These are phyloP conservation scores for Ceratobasidium sp. DNA, from an alignment of 1,284 basidiomycete species.

Conservation along the genomic window DNA sequence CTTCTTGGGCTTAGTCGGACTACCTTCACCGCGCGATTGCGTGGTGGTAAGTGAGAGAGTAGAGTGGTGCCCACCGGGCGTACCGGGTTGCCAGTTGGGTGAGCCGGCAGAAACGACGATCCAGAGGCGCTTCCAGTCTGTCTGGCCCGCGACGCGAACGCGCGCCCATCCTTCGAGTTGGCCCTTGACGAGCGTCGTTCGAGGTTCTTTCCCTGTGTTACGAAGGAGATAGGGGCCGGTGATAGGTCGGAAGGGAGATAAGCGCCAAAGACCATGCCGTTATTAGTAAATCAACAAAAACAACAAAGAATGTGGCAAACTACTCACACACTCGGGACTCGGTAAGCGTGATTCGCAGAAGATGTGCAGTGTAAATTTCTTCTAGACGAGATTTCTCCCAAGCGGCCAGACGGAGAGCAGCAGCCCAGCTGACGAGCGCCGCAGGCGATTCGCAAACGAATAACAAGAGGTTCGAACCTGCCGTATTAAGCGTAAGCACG, in stretches of 20 bases:
- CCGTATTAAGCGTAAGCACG: slow-evolving; percentile 93
- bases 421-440: slow-evolving; percentile 88
- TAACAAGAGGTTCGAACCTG: slow-evolving; percentile 89
- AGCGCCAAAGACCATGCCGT: slow-evolving; percentile 17
- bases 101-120: slow-evolving; percentile 69
- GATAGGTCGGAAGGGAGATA: not conserved
- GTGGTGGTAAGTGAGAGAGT: slow-evolving; percentile 48
- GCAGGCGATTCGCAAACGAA: slow-evolving; percentile 85
- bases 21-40: not conserved
- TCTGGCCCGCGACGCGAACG: slow-evolving; percentile 92
- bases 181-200: slow-evolving; percentile 76
- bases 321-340: slow-evolving; percentile 61
- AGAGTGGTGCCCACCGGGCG: slow-evolving; percentile 50
- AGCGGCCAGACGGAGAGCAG: slow-evolving; percentile 88
- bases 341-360: slow-evolving; percentile 80
- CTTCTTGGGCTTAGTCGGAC: slow-evolving; percentile 28
- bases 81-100: slow-evolving; percentile 54
- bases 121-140: slow-evolving; percentile 96
- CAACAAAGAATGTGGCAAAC: slow-evolving; percentile 47
- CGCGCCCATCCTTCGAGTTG: slow-evolving; percentile 94
- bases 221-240: slow-evolving; percentile 3
- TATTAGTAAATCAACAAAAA: slow-evolving; percentile 18
- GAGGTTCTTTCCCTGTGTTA: slow-evolving; percentile 72
- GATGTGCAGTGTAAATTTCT: slow-evolving; percentile 97
- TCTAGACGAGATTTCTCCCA: slow-evolving; percentile 97